phyloP scores from a whole-genome alignment of 2,329 filamentous ascomycete genomes.

The Colletotrichum noveboracense region DNA sequence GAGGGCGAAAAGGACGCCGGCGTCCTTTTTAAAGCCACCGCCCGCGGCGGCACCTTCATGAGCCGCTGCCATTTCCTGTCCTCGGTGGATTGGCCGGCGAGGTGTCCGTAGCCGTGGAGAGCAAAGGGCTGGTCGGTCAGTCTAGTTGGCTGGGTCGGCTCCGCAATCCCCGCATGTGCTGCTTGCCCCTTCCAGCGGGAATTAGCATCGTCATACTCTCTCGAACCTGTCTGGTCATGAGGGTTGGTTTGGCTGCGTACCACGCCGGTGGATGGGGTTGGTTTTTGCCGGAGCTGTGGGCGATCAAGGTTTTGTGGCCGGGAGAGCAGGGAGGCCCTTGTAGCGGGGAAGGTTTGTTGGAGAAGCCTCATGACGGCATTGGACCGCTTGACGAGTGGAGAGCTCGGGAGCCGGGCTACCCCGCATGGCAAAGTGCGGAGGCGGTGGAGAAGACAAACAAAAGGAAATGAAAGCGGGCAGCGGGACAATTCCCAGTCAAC shows the following conservation, averaged over 20 bases:
- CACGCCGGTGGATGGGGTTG: not conserved
- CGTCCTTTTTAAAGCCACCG: not conserved
- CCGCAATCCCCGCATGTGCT: conserved; percentile 14
- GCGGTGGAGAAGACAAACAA: not conserved
- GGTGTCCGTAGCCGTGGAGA: not conserved
- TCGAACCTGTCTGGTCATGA: not conserved
- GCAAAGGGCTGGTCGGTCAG: not conserved
- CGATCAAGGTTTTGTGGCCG: conserved; percentile 5
- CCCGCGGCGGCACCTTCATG: not conserved
- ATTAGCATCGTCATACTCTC: conserved; percentile 4
- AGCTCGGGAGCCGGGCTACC: not conserved
- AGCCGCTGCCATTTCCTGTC: not conserved
- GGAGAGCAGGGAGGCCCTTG: not conserved
- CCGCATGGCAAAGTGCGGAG: conserved; percentile 10
- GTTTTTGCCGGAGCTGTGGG: conserved; percentile 1
- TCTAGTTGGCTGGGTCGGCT: conserved; percentile 5
- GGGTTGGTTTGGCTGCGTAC: not conserved
- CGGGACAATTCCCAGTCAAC: not conserved
- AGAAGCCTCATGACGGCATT: not conserved
- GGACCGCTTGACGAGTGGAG: conserved; percentile 18
- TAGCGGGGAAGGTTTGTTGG: not conserved
- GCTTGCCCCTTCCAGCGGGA: not conserved
- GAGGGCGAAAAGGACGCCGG: not conserved
- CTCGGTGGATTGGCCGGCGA: not conserved
- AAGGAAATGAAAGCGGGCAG: not conserved